A percentile compares a stretch with the other conserved stretches of the same genome.
Evolutionary conservation across 352 stramenopile species (phyloP).

Genomic region (Pythium scleroteichum): DNA sequence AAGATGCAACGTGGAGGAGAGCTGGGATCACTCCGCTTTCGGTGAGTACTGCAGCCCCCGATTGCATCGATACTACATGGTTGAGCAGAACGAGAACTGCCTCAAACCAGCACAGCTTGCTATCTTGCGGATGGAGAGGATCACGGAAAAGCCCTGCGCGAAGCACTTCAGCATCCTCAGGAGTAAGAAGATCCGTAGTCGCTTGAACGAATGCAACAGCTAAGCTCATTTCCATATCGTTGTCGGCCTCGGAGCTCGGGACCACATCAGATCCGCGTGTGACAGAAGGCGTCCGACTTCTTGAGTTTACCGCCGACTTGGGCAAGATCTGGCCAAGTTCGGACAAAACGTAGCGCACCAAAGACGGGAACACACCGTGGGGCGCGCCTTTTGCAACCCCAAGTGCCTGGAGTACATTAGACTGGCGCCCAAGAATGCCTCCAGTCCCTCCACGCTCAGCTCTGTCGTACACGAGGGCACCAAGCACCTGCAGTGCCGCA

Average conservation of each 20-base stretch:
- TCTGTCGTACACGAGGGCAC: conserved; percentile 78
- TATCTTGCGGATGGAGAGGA: conserved; percentile 38
- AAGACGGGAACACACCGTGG: conserved; percentile 78
- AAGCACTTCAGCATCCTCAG: conserved; percentile 66
- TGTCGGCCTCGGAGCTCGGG: conserved; percentile 43
- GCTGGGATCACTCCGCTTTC: conserved; percentile 84
- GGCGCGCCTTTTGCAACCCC: conserved; percentile 78
- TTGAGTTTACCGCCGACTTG: background rate
- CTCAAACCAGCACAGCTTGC: conserved; percentile 79
- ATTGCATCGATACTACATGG: conserved; percentile 74
- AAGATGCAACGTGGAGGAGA: conserved; percentile 74
- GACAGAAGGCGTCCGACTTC: conserved; percentile 4
- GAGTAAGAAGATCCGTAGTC: conserved; percentile 72
- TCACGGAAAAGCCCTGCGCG: conserved; percentile 55
- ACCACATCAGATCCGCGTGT: background rate
- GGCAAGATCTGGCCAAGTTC: conserved; percentile 48
- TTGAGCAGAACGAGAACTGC: conserved; percentile 72
- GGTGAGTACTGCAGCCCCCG: conserved; percentile 71
- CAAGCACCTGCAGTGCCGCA: conserved; percentile 67
- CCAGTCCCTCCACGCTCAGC: conserved; percentile 60
- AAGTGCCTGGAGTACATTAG: conserved; percentile 73
- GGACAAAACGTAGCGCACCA: conserved; percentile 79
- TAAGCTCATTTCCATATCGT: conserved; percentile 88
- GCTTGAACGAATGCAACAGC: conserved; percentile 87
- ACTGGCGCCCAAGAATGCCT: conserved; percentile 75